Evolutionary conservation across 2,329 filamentous ascomycete species (phyloP).

Genomic region (Lecanosticta acicola): DNA sequence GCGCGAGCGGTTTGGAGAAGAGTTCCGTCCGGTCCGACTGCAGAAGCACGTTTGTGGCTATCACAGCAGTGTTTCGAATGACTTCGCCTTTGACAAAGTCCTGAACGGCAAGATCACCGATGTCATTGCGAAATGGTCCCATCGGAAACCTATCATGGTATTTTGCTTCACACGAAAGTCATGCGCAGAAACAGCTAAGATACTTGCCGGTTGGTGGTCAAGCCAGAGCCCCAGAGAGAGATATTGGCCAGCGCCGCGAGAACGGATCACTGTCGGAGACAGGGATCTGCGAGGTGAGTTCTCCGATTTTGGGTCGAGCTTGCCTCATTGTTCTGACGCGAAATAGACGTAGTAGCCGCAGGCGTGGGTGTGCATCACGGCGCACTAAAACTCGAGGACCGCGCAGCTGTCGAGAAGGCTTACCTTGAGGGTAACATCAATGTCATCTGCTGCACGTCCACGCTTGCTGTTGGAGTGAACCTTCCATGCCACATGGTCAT

Average conservation of each 20-base stretch:
- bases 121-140: slow-evolving; percentile 61
- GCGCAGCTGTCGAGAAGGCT: slow-evolving; percentile 58
- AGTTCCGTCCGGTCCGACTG: slow-evolving; percentile 71
- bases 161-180: slow-evolving; percentile 76
- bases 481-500: slow-evolving; percentile 60
- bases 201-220: slow-evolving; percentile 62
- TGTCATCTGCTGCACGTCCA: slow-evolving; percentile 83
- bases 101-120: slow-evolving; percentile 61
- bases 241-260: slow-evolving; percentile 58
- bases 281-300: slow-evolving; percentile 54
- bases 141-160: slow-evolving; percentile 71
- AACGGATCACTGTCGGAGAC: slow-evolving; percentile 49
- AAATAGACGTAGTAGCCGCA: slow-evolving; percentile 41
- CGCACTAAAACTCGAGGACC: slow-evolving; percentile 61
- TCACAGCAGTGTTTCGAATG: slow-evolving; percentile 57
- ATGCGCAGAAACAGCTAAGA: slow-evolving; percentile 60
- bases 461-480: slow-evolving; percentile 77
- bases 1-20: slow-evolving; percentile 68
- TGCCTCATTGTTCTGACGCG: slow-evolving; percentile 21
- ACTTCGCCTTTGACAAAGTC: slow-evolving; percentile 69
- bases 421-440: slow-evolving; percentile 67
- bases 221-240: slow-evolving; percentile 47
- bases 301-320: background rate
- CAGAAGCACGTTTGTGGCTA: slow-evolving; percentile 73
- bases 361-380: slow-evolving; percentile 82